Base-by-base conservation (phyloP, 345 rosid genomes). In the Capsella bursapastoris region DNA sequence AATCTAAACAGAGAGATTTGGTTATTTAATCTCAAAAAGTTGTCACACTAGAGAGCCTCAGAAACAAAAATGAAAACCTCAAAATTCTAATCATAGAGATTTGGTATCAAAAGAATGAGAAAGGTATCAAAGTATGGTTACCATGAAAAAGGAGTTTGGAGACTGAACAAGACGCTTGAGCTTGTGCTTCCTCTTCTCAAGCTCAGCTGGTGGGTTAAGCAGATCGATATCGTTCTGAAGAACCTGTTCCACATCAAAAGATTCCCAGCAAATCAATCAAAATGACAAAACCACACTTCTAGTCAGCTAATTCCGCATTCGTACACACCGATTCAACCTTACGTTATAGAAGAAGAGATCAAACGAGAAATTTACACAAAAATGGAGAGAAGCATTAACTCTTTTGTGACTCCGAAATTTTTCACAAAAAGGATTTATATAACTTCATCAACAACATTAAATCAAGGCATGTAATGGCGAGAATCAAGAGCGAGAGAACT, bases 111-210 rank as follows among this genome's bases (percentile, higher is more conserved):
- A 14, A 35, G n/a, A 58, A 58, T 0, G 18, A 16, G 11, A 47
- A 37, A 9, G 50, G 40, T 3, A 48, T 25, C 2, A 22, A 35
- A 76, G 2, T 4, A 18, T 29, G 3, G 68, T 48, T 85, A 89
- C 90, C 90, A 87, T 86, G 84, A 89, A 89, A 63, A 85, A 89
- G 6, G 91, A 89, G 60, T 89, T 87, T 2, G 94, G 90, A 0
- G 95, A 83, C 45, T 83, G 92, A 49, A 89, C 95, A 8, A 89
- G 87, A 60, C 88, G 95, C 82, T 89, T 89, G 82, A 87, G 92
- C 83, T 89, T 89, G 81, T 89, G 95, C 83, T 89, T 89, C 82
- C 78, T 86, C 88, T 89, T 89, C 86, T 89, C 95, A 34, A 87
- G 85, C 84, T 86, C 90, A 12, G 81, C 89, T 3, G 92, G 95